Base-by-base conservation (phyloP, 345 rosid genomes). In the Gossypium herbaceum region DNA sequence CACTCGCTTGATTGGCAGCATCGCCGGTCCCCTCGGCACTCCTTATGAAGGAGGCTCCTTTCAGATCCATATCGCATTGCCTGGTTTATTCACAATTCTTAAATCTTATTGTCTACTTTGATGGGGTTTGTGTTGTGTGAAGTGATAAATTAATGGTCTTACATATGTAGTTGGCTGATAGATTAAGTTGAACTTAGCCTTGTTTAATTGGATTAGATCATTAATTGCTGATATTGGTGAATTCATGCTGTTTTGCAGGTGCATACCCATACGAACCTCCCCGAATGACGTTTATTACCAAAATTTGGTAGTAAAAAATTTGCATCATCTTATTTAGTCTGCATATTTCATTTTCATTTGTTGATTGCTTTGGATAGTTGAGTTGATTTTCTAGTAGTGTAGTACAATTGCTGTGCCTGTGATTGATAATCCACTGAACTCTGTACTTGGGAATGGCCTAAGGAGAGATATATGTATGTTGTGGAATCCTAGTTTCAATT, bases 241-340 rank as follows among this genome's bases (percentile, higher is more conserved):
- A 73, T 78, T 75, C 19, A 68, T 70, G 82, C 76, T 76, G 15
- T 72, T 71, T 78, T 86, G 85, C 94, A 96, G 99, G 93, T 86
- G 97, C 92, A 51, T 96, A 96, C 80, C 99, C 99, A 4, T 93
- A 93, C 79, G 97, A 93, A 91, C 99, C 99, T 75, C 99, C 99
- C 34, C 93, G 89, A 87, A 93, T 96, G 99, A 92, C 92, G 77
- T 96, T 96, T 72, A 81, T 88, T 27, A 96, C 98, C 57, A 93
- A 90, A 92, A 97, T 96, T 79, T 96, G 98, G 99, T 96, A 93
- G 66, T 94, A 70, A 78, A 54, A 59, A 50, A 55, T 20, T 25
- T 68, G 66, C 60, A 20, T 77, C 72, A 29, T 76, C 39, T 48
- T 60, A 54, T 71, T 70, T 22, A 56, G 17, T 50, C 9, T 9